Base-by-base conservation (phyloP, 768 basidiomycete species). In the Auricularia auricula-judae region DNA sequence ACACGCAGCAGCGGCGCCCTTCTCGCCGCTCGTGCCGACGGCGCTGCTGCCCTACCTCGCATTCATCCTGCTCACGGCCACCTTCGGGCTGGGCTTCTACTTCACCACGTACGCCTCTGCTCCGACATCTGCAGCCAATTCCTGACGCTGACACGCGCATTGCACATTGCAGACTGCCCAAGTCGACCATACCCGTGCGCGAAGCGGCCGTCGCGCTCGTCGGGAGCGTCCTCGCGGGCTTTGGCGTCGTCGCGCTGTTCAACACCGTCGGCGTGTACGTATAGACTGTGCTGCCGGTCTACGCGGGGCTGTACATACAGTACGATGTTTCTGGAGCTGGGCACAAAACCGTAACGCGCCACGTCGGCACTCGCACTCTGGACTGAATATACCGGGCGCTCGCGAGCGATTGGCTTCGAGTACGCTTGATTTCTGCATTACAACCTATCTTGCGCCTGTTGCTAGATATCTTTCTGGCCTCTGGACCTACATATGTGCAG, bases 171-270 rank as follows among this genome's bases (percentile, higher is more conserved):
- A 95, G 93, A 62, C 83, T 96, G 42, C 87, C 90, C 67, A 92
- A 88, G 79, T 79, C 82, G 70, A 81, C 80, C 8, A 77, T 90
- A 35, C 83, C 84, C 10, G 66, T 84, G 63, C 82, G 83, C 63
- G 93, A 97, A 75, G 72, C 84, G 4, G 81, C 79, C 8, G 85
- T 93, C 21, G 90, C 90, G 0, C 75, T 83, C 47, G 73, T 84
- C 12, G 93, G 91, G 33, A 92, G 90, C 73, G 67, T 85, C 47
- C 83, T 94, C 29, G 91, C 87, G 35, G 93, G 94, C 7, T 90
- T 92, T 69, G 94, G 94, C 62, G 83, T 93, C 69, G 91, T 96
- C 35, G 87, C 91, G 53, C 82, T 96, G 64, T 96, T 97, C 75
- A 92, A 89, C 76, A 84, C 84, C 44, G 85, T 82, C 56, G 92